Conservation (phyloP, 2,329 filamentous ascomycete species). For the Pseudogymnoascus sp. region DNA sequence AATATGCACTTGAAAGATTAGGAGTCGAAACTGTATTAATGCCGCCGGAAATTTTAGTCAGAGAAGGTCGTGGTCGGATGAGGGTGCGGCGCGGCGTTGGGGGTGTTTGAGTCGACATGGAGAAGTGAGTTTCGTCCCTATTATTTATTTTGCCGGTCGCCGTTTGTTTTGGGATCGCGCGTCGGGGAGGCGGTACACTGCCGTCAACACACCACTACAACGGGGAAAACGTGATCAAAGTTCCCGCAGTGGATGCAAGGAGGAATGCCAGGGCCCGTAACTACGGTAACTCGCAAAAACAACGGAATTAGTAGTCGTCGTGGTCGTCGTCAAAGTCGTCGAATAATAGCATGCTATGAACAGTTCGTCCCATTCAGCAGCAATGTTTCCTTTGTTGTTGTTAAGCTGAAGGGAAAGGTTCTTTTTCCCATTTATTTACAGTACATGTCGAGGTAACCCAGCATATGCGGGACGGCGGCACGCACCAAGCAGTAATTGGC, state of each 20-base stretch:
- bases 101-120: slow-evolving; percentile 16
- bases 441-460: slow-evolving; percentile 1
- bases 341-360: not conserved
- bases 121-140: not conserved
- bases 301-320: not conserved
- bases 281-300: not conserved
- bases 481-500: slow-evolving; percentile 7
- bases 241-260: not conserved
- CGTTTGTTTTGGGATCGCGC: slow-evolving; percentile 7
- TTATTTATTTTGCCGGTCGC: slow-evolving; percentile 8
- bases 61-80: slow-evolving; percentile 25
- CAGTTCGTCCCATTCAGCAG: not conserved
- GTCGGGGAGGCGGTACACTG: slow-evolving; percentile 7
- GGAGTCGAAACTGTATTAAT: slow-evolving; percentile 47
- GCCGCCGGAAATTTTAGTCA: slow-evolving; percentile 18
- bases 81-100: slow-evolving; percentile 25
- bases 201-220: slow-evolving; percentile 6
- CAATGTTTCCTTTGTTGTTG: not conserved
- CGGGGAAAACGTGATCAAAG: slow-evolving; percentile 2
- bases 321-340: not conserved
- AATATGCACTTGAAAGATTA: slow-evolving; percentile 40
- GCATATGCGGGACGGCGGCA: slow-evolving; percentile 1
- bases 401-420: not conserved
- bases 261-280: not conserved
- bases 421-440: slow-evolving; percentile 1